phyloP scores from a whole-genome alignment of 2,329 filamentous ascomycete genomes.

The Chalaropsis thielavioides region DNA sequence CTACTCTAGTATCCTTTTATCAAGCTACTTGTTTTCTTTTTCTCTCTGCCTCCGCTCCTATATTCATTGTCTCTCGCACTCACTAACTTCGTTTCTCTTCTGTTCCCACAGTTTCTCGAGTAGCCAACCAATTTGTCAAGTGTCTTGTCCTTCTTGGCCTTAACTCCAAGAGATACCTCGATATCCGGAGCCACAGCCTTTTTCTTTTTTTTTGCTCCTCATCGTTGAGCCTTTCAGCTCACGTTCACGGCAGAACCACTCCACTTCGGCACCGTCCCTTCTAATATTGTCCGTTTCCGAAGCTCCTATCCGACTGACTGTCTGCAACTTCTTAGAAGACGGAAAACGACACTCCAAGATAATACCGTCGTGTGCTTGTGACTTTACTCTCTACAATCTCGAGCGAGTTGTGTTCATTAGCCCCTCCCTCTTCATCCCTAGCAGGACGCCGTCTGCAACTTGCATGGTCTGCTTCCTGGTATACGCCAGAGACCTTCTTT shows the following conservation, averaged over 20 bases:
- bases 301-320: background rate
- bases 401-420: background rate
- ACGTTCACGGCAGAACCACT: background rate
- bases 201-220: background rate
- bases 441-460: background rate
- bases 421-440: background rate
- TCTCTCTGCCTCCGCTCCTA: background rate
- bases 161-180: background rate
- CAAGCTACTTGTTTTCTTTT: background rate
- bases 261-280: background rate
- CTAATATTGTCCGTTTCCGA: background rate
- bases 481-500: background rate
- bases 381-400: background rate
- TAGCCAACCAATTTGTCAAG: background rate
- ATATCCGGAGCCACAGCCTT: background rate
- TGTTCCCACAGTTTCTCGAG: background rate
- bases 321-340: background rate
- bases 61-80: background rate
- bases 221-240: background rate
- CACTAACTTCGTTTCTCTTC: background rate
- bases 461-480: background rate
- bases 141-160: background rate
- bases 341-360: background rate
- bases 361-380: background rate
- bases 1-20: constrained; percentile 1